Base-by-base conservation (phyloP, 2,329 filamentous ascomycete genomes). In the Aspergillus piperis region DNA sequence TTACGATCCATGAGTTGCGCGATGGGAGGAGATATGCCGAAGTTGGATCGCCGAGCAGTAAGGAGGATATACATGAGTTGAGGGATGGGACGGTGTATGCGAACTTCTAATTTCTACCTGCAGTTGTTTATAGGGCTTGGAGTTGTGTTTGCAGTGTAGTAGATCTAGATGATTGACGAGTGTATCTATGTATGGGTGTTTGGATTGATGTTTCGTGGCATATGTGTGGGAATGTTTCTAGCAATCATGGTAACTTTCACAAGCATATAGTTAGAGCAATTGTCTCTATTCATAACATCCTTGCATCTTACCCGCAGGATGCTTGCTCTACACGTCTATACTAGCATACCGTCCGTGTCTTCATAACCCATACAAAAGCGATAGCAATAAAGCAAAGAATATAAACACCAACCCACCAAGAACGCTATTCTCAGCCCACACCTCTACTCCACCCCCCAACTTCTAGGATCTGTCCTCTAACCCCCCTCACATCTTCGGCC, bases 71-170 rank as follows among this genome's bases (percentile, higher is more conserved):
- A 49, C 77, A 79, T 64, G 76, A 79, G 50, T 62, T 79, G 25
- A 68, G 77, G 13, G 77, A 79, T 66, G 77, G 77, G 10, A 79
- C 77, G 3, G 69, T 78, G 15, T 79, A 79, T 68, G 74, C 75
- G 8, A 74, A 78, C 69, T 63, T 72, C 30, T 77, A 64, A 75
- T 47, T 32, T n/a, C 5, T 21, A 15, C 10, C 27, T 38, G 19
- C 8, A 7, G 17, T 10, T 54, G 21, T 36, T 11, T 13, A 25
- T 32, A 44, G 41, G n/a, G 27, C 10, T 38, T 27, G 27, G 15
- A 23, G 5, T 49, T 27, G 19, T 36, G 7, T n/a, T 50, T 50
- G 25, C 36, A 27, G 13, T 21, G 19, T 30, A 53, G 36, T 17
- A 21, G 50, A 42, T 23, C 19, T 15, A 2, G n/a, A 55, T 32